Percentiles rank a stretch among this genome's conserved stretches.
phyloP scores from a whole-genome alignment of 768 basidiomycete species.

The Kwoniella sp. region DNA sequence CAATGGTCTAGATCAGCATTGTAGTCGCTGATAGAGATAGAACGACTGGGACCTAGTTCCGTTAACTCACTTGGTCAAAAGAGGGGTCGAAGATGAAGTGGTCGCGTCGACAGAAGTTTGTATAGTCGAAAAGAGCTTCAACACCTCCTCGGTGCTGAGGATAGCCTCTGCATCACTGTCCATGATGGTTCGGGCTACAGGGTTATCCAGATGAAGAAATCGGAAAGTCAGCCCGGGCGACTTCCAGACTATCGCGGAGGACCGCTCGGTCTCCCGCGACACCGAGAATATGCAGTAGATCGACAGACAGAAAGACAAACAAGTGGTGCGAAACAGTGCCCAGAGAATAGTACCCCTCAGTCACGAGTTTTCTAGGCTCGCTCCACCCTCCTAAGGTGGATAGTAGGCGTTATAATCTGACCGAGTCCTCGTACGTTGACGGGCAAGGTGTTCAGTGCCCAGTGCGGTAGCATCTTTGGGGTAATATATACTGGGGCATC shows the following conservation, averaged over 20 bases:
- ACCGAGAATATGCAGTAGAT: no score
- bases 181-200: conserved; percentile 6
- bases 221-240: background rate
- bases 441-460: conserved; percentile 50
- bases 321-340: background rate
- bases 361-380: conserved; percentile 59
- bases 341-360: conserved; percentile 42
- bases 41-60: no score
- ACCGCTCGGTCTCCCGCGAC: no score
- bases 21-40: background rate
- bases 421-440: conserved; percentile 22
- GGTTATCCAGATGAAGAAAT: background rate
- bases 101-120: conserved; percentile 41
- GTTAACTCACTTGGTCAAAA: conserved; percentile 36
- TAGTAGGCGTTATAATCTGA: conserved; percentile 50
- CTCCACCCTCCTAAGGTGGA: conserved; percentile 50
- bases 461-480: conserved; percentile 54
- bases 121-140: conserved; percentile 26
- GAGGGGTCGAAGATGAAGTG: conserved; percentile 29
- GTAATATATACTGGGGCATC: background rate
- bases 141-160: conserved; percentile 25
- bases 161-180: conserved; percentile 18
- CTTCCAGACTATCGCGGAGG: no score
- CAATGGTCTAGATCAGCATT: background rate
- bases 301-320: no score